Conservation (phyloP, 768 basidiomycete genomes). For the Austroboletus festivus region DNA sequence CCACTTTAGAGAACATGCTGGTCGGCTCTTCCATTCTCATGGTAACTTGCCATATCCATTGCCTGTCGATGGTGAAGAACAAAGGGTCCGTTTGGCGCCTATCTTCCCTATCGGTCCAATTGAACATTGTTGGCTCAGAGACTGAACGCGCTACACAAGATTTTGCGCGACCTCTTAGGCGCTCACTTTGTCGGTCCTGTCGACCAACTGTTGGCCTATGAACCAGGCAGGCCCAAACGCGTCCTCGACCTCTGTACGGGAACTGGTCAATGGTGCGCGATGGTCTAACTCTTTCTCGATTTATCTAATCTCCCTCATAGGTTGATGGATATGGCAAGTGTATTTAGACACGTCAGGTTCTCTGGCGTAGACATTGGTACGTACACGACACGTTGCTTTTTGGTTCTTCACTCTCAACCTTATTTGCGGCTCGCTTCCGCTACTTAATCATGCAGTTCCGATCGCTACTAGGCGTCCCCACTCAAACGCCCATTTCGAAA, state of each 20-base stretch:
- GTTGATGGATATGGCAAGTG: conserved; percentile 70
- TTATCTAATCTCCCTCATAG: conserved; percentile 38
- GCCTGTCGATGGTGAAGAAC: conserved; percentile 69
- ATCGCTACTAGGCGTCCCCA: conserved; percentile 64
- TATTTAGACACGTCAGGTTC: conserved; percentile 63
- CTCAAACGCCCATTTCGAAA: conserved; percentile 61
- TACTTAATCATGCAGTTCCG: conserved; percentile 47
- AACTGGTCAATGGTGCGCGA: conserved; percentile 64
- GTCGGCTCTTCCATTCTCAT: conserved; percentile 68
- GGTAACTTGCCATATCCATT: conserved; percentile 62
- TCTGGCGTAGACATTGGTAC: conserved; percentile 75
- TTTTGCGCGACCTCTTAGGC: conserved; percentile 51
- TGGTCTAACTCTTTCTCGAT: conserved; percentile 16
- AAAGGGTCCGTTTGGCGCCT: conserved; percentile 52
- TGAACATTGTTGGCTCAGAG: conserved; percentile 39
- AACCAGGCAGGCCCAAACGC: conserved; percentile 41
- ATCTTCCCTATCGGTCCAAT: background rate
- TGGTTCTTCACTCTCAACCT: conserved; percentile 10
- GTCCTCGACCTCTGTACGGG: conserved; percentile 79
- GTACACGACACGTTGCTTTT: conserved; percentile 21
- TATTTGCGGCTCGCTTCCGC: conserved; percentile 7
- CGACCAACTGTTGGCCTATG: conserved; percentile 42
- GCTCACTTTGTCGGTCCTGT: conserved; percentile 62
- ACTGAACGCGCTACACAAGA: conserved; percentile 45
- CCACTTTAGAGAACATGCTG: conserved; percentile 57